Evolutionary conservation across 2,329 filamentous ascomycete species (phyloP).

Genomic region (Macrophomina phaseolina): DNA sequence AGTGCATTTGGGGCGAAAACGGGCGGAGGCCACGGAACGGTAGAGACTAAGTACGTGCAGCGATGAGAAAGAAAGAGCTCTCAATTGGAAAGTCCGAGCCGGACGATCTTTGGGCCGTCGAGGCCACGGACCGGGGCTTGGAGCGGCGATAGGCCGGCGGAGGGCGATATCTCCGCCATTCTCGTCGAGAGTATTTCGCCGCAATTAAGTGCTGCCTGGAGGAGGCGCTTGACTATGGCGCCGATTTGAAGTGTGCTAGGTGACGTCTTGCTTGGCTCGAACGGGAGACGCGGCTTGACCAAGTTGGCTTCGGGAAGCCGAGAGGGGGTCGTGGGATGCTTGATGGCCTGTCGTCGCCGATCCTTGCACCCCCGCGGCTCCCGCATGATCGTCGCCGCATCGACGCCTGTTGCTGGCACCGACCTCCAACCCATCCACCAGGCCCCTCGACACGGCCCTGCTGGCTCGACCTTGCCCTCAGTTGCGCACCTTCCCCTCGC

Average conservation of each 20-base stretch:
- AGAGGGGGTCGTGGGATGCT: background rate
- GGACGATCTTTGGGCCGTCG: conserved; percentile 15
- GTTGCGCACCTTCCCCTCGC: too few relatives aligned
- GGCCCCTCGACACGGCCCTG: background rate
- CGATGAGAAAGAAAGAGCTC: background rate
- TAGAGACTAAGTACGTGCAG: conserved; percentile 13
- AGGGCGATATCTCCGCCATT: background rate
- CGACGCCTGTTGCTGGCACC: conserved; percentile 4
- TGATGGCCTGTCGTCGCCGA: background rate
- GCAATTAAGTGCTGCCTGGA: conserved; percentile 1
- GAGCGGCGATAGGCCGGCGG: background rate
- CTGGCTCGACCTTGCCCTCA: background rate
- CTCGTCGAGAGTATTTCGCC: background rate
- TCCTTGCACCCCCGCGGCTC: conserved; percentile 12
- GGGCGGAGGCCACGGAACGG: conserved; percentile 40
- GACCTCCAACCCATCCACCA: background rate
- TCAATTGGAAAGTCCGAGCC: background rate
- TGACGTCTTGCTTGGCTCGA: background rate
- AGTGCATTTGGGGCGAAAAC: conserved; percentile 28
- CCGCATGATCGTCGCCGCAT: conserved; percentile 14
- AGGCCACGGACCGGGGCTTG: background rate
- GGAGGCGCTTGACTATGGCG: background rate
- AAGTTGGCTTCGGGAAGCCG: background rate
- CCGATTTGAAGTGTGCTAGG: background rate
- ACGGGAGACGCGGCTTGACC: background rate